Base-by-base conservation (phyloP, 495 filamentous ascomycete genomes). In the Aspergillus sparsus region DNA sequence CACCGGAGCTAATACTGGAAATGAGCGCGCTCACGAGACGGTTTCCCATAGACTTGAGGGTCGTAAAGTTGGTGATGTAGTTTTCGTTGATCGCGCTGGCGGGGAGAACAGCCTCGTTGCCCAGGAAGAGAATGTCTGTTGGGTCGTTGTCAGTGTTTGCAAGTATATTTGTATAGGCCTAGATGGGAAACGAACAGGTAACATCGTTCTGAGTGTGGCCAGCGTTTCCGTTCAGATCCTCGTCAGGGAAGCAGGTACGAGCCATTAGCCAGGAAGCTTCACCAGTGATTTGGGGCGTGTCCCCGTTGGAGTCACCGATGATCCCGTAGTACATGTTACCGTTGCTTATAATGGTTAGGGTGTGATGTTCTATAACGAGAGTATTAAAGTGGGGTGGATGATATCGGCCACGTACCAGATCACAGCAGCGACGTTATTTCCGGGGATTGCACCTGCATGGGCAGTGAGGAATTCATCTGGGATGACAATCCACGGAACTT, bases 301-400 rank as follows among this genome's bases (percentile, higher is more conserved):
- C 68, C 7, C 72, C 71, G 61, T 77, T 66, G 13, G 71, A 58
- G 49, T 77, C 74, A 6, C 74, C 74, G 35, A 70, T 68, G 49
- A 77, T 74, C 6, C 74, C 74, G 45, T 77, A 77, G 60, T 68
- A 75, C 72, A 77, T 77, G 7, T 74, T 73, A 10, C 70, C 68
- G 21, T 71, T 57, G 41, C 74, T 68, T n/a, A 21, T 16, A 0
- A n/a, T 7, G 42, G 41, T 49, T 49, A 49, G 10, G 21, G 33
- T 39, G n/a, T 4, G 7, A 21, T 45, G 12, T 51, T 15, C 21
- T 31, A 13, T 32, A 9, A 50, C 27, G 9, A 8, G 15, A 7
- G 16, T 45, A 3, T 5, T 15, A 36, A 9, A n/a, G 18, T 7
- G 13, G 6, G 11, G 27, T 49, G 12, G 21, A 41, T 4, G 5